Conservation (phyloP, 768 basidiomycete species). For the Rhizopogon roseolus region DNA sequence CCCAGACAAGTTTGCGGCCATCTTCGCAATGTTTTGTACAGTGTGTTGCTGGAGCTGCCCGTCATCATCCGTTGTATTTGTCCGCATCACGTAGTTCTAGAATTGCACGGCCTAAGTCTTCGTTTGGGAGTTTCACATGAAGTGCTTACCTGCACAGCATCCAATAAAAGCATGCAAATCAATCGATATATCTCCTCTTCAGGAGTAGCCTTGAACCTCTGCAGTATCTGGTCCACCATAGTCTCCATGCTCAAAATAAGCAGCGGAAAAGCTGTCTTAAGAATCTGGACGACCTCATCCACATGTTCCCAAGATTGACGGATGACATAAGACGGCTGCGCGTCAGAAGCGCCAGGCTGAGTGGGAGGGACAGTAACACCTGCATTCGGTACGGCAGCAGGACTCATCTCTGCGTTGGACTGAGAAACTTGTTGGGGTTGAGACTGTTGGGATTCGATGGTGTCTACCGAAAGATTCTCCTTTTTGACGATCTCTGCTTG, state of each 20-base stretch:
- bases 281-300: constrained; percentile 87
- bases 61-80: constrained; percentile 63
- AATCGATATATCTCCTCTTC: constrained; percentile 96
- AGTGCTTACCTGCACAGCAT: constrained; percentile 70
- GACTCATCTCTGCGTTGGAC: constrained; percentile 4
- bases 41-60: constrained; percentile 55
- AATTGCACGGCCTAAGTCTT: background rate
- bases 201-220: constrained; percentile 79
- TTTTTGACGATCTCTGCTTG: constrained; percentile 21
- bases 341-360: constrained; percentile 13
- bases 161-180: constrained; percentile 80
- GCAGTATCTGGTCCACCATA: constrained; percentile 90
- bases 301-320: constrained; percentile 85
- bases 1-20: constrained; percentile 55
- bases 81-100: constrained; percentile 68
- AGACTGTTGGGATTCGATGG: constrained; percentile 21
- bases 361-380: constrained; percentile 3
- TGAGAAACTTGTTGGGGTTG: background rate
- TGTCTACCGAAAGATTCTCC: constrained; percentile 13
- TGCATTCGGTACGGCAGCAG: constrained; percentile 12
- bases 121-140: background rate
- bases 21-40: constrained; percentile 49
- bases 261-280: constrained; percentile 95
- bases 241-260: constrained; percentile 94
- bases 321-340: constrained; percentile 27